phyloP scores from a whole-genome alignment of 768 basidiomycete species.

The Lactarius sp. region DNA sequence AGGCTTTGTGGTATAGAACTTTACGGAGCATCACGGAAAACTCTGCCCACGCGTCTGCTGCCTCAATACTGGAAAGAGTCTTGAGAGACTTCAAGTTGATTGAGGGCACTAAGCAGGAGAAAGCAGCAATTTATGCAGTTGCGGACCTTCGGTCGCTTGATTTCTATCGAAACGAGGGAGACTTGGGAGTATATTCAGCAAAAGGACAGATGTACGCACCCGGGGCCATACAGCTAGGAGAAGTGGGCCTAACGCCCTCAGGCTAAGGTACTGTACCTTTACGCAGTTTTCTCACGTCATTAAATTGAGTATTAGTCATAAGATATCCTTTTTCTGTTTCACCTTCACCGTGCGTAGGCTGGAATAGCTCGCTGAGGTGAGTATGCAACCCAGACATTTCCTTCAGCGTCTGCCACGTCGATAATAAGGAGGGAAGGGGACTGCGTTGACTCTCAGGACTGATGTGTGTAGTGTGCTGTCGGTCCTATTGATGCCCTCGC shows the following conservation, averaged over 20 bases:
- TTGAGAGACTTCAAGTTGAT: no score
- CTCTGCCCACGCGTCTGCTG: constrained; percentile 66
- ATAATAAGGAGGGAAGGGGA: background rate
- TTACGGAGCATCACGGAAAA: constrained; percentile 83
- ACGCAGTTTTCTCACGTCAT: no score
- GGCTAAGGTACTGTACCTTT: no score
- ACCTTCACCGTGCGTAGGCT: background rate
- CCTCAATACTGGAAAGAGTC: no score
- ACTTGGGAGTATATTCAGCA: background rate
- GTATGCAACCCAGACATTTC: background rate
- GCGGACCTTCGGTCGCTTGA: no score
- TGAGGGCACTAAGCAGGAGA: no score
- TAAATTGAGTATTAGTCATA: no score
- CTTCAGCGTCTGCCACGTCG: background rate
- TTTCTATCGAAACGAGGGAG: background rate
- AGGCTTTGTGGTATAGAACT: constrained; percentile 92
- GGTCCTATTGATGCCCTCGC: background rate
- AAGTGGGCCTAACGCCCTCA: no score
- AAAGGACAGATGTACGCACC: constrained; percentile 26
- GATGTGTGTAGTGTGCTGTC: background rate
- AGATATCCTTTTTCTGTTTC: background rate
- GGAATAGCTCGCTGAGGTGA: background rate
- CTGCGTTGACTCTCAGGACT: background rate
- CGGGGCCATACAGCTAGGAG: constrained; percentile 28
- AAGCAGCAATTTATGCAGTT: background rate